Evolutionary conservation across 148 eudicot species (phyloP), one percentile per base, ranked within the genome.

Genomic region (Fagopyrum homotropicum): DNA sequence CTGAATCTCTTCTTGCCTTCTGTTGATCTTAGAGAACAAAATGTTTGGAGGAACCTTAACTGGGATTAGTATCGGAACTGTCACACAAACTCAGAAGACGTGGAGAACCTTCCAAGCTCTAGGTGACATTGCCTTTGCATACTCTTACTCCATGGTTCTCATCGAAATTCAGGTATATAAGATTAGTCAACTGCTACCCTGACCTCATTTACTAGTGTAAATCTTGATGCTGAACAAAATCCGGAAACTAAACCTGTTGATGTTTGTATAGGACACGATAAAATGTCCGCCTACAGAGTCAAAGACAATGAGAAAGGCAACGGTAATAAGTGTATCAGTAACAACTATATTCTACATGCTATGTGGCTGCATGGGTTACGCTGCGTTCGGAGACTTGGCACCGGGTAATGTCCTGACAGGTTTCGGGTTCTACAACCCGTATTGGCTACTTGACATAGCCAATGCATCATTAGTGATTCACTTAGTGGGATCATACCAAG

Each of bases 71-170:
- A 9, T 49, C 9, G 74, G 59, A 0, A 11, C 56, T 4, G 72
- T 69, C 2, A 69, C 72, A n/a, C 40, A 49, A 49, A 5, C 17
- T 2, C 15, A 69, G 7, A 72, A 72, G 9, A 22, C 49, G 0
- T 72, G 57, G 74, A 47, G 54, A 12, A 49, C 9, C 8, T 57
- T 9, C 8, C 81, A 85, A 72, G 85, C 81, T 30, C 74, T 85
- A 51, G 87, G 87, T 7, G 85, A 85, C 68, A 80, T 85, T 44
- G 87, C 87, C 44, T 85, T 80, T 78, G 81, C 87, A 14, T 85
- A 77, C 70, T 79, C 85, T 43, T 85, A 59, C 73, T 44, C 83
- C 54, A 45, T 82, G 55, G 76, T 85, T 50, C 80, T 76, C 70
- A 47, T 82, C 4, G 83, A 85, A 54, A 74, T 74, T 19, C 76